Conservation (phyloP, 176 grass and related monocot genomes). For the Lolium perenne region DNA sequence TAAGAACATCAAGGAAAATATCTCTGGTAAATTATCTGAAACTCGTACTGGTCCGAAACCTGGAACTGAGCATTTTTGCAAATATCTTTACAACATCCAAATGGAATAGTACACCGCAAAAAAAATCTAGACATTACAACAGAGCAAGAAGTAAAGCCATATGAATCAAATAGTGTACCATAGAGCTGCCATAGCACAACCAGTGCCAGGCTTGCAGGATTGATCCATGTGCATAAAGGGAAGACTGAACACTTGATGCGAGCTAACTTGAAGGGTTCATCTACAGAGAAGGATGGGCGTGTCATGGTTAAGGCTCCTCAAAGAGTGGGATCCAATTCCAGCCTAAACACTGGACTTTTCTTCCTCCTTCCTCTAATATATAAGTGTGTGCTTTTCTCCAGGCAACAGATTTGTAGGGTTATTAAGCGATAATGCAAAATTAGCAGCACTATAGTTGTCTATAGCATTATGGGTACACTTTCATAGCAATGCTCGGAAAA, state of each 20-base stretch:
- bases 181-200: not conserved
- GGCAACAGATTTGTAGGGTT: not conserved
- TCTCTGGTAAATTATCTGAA: not conserved
- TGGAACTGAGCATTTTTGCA: not conserved
- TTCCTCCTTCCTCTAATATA: not conserved
- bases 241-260: not conserved
- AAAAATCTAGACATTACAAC: not conserved
- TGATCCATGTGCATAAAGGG: not conserved
- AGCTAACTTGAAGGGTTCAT: conserved; percentile 4
- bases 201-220: not conserved
- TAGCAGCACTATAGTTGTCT: not conserved
- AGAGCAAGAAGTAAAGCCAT: not conserved
- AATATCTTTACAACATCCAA: not conserved
- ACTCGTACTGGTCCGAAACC: not conserved
- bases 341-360: not conserved
- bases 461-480: not conserved
- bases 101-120: not conserved
- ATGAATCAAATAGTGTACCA: not conserved
- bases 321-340: conserved; percentile 43
- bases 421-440: not conserved
- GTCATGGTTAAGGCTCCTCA: conserved; percentile 52
- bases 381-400: not conserved
- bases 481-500: not conserved
- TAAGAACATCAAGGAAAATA: too few species aligned
- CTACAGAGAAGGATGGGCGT: not conserved